Evolutionary conservation across 352 stramenopile genomes (phyloP), one percentile per base, ranked within the genome.

Genomic region (Pythium utonaiense): DNA sequence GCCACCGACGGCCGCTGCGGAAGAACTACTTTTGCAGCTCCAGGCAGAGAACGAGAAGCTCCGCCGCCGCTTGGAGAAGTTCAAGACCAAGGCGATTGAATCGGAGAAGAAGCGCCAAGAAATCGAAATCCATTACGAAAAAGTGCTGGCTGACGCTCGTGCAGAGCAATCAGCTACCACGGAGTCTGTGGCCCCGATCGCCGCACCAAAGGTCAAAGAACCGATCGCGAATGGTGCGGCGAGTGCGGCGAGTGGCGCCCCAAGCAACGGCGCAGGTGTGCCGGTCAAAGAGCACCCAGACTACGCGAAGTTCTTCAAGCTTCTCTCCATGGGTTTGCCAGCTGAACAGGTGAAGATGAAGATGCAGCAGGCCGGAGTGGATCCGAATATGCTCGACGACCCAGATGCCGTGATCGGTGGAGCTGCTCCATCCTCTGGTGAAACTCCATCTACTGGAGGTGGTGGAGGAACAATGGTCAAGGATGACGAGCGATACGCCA

Each of bases 271-370:
- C 17, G 53, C 36, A 12, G 77, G 78, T 40, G 66, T 90, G 2
- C 73, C 57, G 55, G 80, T 75, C 6, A 86, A 88, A 58, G 79
- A 93, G 8, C 78, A 93, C 45, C 84, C 82, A 1, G 80, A 89
- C 16, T 93, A 79, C 48, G 60, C 66, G 31, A 93, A 94, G 64
- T 95, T 80, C 38, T 95, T 95, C 64, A 95, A 91, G 66, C 59
- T 95, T 6, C 40, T 93, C 28, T 78, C 67, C 21, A 93, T 95
- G 84, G 86, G 86, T 6, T 41, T 95, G 19, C 86, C 83, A 50
- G 57, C 73, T 16, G 86, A 93, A 42, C 86, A 95, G 60, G 82
- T 93, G 5, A 91, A 93, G 62, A 75, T 93, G 75, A 93, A 93
- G 59, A 93, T 95, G 86, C 58, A 88, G 56, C 79, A 86, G 49